A percentile compares a stretch with the other conserved stretches of the same genome.
Conservation (phyloP, 305 asterid species). For the Solanum hybrid region DNA sequence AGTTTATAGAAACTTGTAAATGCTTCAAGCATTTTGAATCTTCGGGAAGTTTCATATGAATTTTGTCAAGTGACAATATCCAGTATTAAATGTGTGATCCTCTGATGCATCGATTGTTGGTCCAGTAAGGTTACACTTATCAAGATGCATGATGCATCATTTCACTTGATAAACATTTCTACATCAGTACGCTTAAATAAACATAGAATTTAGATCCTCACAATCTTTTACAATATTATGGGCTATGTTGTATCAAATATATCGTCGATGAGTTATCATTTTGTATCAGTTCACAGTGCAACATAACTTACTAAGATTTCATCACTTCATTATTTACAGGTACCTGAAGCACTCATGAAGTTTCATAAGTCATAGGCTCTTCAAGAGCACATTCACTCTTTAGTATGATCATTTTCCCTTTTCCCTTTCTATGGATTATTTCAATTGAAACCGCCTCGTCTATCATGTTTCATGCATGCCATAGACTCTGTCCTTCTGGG, state of each 20-base stretch:
- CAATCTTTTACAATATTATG: not conserved
- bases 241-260: not conserved
- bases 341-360: not conserved
- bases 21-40: not conserved
- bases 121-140: not conserved
- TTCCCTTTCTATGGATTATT: not conserved
- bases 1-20: not conserved
- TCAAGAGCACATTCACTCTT: not conserved
- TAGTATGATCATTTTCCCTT: not conserved
- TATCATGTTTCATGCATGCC: not conserved
- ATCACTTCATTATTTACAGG: not conserved
- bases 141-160: not conserved
- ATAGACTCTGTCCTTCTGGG: not conserved
- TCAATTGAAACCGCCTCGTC: not conserved
- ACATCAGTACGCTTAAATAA: not conserved
- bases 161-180: not conserved
- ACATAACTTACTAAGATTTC: not conserved
- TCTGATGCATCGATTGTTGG: not conserved
- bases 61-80: not conserved
- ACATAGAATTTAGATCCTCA: not conserved
- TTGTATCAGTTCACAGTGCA: not conserved
- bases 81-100: not conserved
- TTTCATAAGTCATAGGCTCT: not conserved
- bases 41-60: not conserved
- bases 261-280: not conserved